A percentile compares a stretch with the other conserved stretches of the same genome.
phyloP scores from a whole-genome alignment of 305 asterid species.

The Fraxinus baroniana region DNA sequence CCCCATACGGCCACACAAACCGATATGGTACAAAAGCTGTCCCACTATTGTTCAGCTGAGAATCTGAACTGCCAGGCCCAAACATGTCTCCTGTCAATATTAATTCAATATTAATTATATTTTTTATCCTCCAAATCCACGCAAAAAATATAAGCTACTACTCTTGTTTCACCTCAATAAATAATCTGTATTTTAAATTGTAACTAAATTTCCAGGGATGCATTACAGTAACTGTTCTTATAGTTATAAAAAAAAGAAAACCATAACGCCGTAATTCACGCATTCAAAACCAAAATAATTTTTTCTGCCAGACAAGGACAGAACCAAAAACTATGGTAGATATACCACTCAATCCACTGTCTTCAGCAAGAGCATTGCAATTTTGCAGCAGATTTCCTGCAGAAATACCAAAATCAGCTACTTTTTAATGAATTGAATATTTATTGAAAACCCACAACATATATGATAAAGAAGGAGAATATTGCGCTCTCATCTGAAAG shows the following conservation, averaged over 20 bases:
- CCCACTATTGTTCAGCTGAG: conserved; percentile 32
- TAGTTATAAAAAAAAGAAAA: conserved; percentile 18
- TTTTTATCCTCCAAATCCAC: neutral
- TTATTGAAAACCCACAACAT: conserved; percentile 17
- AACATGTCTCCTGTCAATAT: conserved; percentile 38
- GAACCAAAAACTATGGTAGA: conserved; percentile 29
- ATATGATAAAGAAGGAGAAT: conserved; percentile 15
- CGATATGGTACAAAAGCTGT: conserved; percentile 43
- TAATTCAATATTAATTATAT: neutral
- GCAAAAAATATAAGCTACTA: neutral
- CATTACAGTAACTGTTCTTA: conserved; percentile 19
- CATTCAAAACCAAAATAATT: conserved; percentile 34
- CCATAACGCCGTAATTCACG: conserved; percentile 26
- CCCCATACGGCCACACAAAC: conserved; percentile 66
- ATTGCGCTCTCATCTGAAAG: conserved; percentile 24
- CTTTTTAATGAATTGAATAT: conserved; percentile 8
- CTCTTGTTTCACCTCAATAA: neutral
- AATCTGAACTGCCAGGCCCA: conserved; percentile 31
- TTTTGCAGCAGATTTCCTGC: conserved; percentile 20
- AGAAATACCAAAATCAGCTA: conserved; percentile 20
- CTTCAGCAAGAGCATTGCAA: conserved; percentile 2
- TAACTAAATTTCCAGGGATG: neutral
- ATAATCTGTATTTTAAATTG: neutral
- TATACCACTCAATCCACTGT: conserved; percentile 20
- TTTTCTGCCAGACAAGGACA: conserved; percentile 1